Evolutionary conservation across 495 filamentous ascomycete genomes (phyloP).

Genomic region (Penicillium parvum): DNA sequence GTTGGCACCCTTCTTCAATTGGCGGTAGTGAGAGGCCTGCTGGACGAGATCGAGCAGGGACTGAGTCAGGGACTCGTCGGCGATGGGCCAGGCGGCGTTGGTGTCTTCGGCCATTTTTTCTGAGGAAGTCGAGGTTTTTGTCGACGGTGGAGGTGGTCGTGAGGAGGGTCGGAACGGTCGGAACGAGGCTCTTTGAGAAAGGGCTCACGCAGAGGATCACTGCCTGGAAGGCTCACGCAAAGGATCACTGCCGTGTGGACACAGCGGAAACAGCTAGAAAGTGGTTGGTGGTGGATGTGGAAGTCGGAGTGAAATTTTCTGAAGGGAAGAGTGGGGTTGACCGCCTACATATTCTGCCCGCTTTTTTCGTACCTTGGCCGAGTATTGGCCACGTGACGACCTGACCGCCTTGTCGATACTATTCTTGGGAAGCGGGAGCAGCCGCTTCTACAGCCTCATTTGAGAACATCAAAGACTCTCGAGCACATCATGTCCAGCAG

Average conservation of each 20-base stretch:
- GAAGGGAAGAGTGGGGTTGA: background rate
- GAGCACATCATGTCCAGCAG: no score
- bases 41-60: slow-evolving; percentile 82
- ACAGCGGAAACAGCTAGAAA: slow-evolving; percentile 10
- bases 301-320: slow-evolving; percentile 14
- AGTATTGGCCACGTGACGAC: background rate
- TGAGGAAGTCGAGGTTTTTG: no score
- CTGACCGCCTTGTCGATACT: background rate
- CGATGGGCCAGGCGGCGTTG: slow-evolving; percentile 76
- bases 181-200: slow-evolving; percentile 26
- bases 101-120: slow-evolving; percentile 41
- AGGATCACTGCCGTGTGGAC: slow-evolving; percentile 40
- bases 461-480: no score
- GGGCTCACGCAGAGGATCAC: slow-evolving; percentile 45
- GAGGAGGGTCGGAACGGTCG: slow-evolving; percentile 3
- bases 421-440: no score
- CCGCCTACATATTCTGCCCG: background rate
- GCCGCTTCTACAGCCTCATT: no score
- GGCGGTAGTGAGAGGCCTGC: slow-evolving; percentile 76
- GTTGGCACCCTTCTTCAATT: slow-evolving; percentile 59
- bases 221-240: slow-evolving; percentile 34
- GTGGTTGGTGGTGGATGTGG: slow-evolving; percentile 6
- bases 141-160: slow-evolving; percentile 2
- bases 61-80: slow-evolving; percentile 76
- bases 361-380: no score